These are phyloP conservation scores for Blastobotrys petasosporus DNA, from an alignment of 1,139 yeast genomes.

Conservation along the genomic window DNA sequence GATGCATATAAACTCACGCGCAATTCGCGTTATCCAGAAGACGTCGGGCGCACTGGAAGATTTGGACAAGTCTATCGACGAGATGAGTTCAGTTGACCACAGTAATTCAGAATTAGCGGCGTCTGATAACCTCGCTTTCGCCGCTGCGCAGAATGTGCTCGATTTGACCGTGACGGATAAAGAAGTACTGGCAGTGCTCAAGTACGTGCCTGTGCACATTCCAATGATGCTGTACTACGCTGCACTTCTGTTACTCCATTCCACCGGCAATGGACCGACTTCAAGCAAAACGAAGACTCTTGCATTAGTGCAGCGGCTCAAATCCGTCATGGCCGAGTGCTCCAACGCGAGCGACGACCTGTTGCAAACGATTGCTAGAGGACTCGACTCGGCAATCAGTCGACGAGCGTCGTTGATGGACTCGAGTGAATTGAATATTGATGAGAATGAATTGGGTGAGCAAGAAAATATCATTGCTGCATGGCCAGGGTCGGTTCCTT, in stretches of 20 bases:
- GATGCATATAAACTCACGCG: slow-evolving; percentile 61
- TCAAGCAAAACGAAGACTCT: slow-evolving; percentile 14
- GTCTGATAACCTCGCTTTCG: slow-evolving; percentile 46
- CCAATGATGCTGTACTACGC: slow-evolving; percentile 69
- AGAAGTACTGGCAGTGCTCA: slow-evolving; percentile 52
- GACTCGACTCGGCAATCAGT: slow-evolving; percentile 42
- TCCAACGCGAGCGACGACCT: slow-evolving; percentile 46
- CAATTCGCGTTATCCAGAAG: slow-evolving; percentile 44
- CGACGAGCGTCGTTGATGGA: slow-evolving; percentile 22
- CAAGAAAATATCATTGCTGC: slow-evolving; percentile 15
- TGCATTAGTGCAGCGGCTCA: slow-evolving; percentile 37
- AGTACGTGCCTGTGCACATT: slow-evolving; percentile 64
- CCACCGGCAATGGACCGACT: slow-evolving; percentile 9
- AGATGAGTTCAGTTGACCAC: too few species aligned
- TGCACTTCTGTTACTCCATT: slow-evolving; percentile 45
- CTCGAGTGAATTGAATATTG: too few species aligned
- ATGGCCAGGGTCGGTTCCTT: slow-evolving; percentile 23
- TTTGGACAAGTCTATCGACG: slow-evolving; percentile 12
- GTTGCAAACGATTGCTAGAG: slow-evolving; percentile 26
- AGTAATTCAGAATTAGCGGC: slow-evolving; percentile 24
- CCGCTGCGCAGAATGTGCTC: slow-evolving; percentile 60
- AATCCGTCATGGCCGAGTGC: slow-evolving; percentile 41
- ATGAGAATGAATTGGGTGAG: slow-evolving; percentile 15
- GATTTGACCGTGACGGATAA: slow-evolving; percentile 53
- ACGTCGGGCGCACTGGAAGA: slow-evolving; percentile 13